phyloP scores from a whole-genome alignment of 495 filamentous ascomycete species.

The Aspergillus sclerotiicarbonarius region DNA sequence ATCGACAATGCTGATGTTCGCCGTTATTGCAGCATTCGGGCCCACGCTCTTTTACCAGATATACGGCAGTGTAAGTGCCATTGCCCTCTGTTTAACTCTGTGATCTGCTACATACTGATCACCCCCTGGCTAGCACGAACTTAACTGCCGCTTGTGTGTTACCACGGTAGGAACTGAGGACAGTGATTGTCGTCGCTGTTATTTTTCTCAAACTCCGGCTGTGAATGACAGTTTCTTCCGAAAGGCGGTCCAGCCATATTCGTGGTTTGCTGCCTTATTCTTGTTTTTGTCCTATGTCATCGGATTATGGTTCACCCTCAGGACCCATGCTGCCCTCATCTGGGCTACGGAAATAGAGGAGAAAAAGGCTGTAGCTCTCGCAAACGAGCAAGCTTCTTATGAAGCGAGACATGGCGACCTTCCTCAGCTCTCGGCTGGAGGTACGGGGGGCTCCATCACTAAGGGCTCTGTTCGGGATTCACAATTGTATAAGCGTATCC shows the following conservation, averaged over 20 bases:
- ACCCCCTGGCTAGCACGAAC: conserved; percentile 64
- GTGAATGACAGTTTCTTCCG: conserved; percentile 83
- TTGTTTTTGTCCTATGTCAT: conserved; percentile 93
- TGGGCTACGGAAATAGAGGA: conserved; percentile 89
- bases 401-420: conserved; percentile 39
- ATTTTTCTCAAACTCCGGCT: conserved; percentile 86
- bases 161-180: conserved; percentile 42
- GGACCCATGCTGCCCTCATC: conserved; percentile 95
- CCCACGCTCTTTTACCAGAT: conserved; percentile 99
- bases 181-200: conserved; percentile 85
- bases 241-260: conserved; percentile 89
- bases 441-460: conserved; percentile 22
- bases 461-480: conserved; percentile 68
- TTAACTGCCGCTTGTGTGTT: conserved; percentile 80
- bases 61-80: conserved; percentile 77
- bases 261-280: conserved; percentile 77
- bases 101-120: conserved; percentile 21
- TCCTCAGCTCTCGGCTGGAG: conserved; percentile 31
- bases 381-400: conserved; percentile 40
- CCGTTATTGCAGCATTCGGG: conserved; percentile 93
- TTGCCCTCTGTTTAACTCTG: background rate
- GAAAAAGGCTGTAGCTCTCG: conserved; percentile 59
- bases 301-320: conserved; percentile 91
- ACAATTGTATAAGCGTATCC: conserved; percentile 86
- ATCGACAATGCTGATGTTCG: conserved; percentile 97